These are phyloP conservation scores for Gloeophyllum trabeum DNA, from an alignment of 768 basidiomycete genomes.

Conservation along the genomic window DNA sequence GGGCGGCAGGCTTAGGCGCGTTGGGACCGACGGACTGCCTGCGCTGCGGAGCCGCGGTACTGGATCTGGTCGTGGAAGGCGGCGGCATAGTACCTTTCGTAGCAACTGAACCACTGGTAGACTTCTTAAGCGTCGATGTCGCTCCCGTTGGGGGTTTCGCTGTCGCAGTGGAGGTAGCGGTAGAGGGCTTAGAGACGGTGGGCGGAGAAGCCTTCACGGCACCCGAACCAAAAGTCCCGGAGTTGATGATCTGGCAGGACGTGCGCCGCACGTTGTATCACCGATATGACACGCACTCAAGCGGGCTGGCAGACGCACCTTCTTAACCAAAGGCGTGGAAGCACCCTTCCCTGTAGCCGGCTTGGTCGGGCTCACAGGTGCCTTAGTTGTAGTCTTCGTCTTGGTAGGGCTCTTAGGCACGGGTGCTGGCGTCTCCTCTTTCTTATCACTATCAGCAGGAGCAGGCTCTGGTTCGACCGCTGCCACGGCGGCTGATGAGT, in stretches of 20 bases:
- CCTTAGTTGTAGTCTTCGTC: slow-evolving; percentile 10
- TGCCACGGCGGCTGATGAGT: slow-evolving; percentile 11
- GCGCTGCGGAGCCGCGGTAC: slow-evolving; percentile 12
- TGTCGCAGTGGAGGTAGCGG: slow-evolving; percentile 15
- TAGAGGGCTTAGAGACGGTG: slow-evolving; percentile 19
- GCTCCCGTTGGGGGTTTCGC: slow-evolving; percentile 2
- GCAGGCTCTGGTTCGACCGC: slow-evolving; percentile 20
- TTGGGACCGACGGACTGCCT: slow-evolving; percentile 7
- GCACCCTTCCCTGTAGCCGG: slow-evolving; percentile 31
- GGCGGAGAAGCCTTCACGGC: slow-evolving; percentile 31
- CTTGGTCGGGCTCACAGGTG: slow-evolving; percentile 26
- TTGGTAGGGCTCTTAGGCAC: slow-evolving; percentile 9
- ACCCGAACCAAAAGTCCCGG: slow-evolving; percentile 56
- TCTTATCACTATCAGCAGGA: slow-evolving; percentile 1
- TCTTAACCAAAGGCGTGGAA: slow-evolving; percentile 52
- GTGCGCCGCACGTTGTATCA: slow-evolving; percentile 11
- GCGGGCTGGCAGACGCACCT: slow-evolving; percentile 31
- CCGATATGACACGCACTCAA: slow-evolving; percentile 10
- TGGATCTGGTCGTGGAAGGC: slow-evolving; percentile 23
- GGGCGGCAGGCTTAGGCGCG: slow-evolving; percentile 8
- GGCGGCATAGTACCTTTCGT: slow-evolving; percentile 21
- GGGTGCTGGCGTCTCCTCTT: slow-evolving; percentile 8
- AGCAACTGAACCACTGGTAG: slow-evolving; percentile 4
- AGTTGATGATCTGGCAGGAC: slow-evolving; percentile 53
- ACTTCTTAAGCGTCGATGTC: slow-evolving; percentile 7